These are phyloP conservation scores for Ustanciosporium gigantosporum DNA, from an alignment of 1,284 basidiomycete species.

Conservation along the genomic window DNA sequence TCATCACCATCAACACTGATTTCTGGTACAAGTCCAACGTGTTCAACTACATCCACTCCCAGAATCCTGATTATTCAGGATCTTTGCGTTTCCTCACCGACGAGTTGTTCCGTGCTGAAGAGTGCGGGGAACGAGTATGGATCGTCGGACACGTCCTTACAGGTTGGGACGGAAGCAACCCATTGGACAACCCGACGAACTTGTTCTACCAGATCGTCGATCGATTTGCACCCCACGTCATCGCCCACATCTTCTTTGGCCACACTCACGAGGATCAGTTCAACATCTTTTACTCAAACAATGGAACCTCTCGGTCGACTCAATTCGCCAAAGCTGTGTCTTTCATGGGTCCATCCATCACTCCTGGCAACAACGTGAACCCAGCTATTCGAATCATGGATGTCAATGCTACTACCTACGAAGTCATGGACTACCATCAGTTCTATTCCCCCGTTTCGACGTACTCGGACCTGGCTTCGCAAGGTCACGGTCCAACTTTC, in stretches of 20 bases:
- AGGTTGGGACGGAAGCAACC: conserved; percentile 73
- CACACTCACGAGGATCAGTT: conserved; percentile 81
- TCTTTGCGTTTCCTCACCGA: conserved; percentile 78
- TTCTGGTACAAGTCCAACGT: conserved; percentile 64
- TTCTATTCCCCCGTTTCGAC: conserved; percentile 49
- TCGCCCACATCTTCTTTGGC: conserved; percentile 78
- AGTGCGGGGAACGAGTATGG: conserved; percentile 66
- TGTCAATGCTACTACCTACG: conserved; percentile 68
- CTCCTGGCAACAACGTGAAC: conserved; percentile 75
- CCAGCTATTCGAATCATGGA: conserved; percentile 79
- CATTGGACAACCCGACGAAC: conserved; percentile 61
- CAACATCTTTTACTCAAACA: conserved; percentile 78
- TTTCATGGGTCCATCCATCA: conserved; percentile 71
- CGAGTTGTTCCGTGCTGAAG: conserved; percentile 68
- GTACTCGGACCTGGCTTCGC: conserved; percentile 64
- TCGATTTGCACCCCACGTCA: conserved; percentile 75
- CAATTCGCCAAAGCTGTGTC: conserved; percentile 61
- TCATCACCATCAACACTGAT: conserved; percentile 79
- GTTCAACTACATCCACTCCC: conserved; percentile 77
- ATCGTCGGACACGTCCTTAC: conserved; percentile 76
- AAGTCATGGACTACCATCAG: conserved; percentile 56
- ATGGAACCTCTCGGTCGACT: conserved; percentile 49
- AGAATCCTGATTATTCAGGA: conserved; percentile 72
- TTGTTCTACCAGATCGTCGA: conserved; percentile 68
- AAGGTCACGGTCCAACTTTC: conserved; percentile 70